Evolutionary conservation across 2,329 filamentous ascomycete genomes (phyloP), one percentile per base, ranked within the genome.

Genomic region (Arthrobotrys musiformis): DNA sequence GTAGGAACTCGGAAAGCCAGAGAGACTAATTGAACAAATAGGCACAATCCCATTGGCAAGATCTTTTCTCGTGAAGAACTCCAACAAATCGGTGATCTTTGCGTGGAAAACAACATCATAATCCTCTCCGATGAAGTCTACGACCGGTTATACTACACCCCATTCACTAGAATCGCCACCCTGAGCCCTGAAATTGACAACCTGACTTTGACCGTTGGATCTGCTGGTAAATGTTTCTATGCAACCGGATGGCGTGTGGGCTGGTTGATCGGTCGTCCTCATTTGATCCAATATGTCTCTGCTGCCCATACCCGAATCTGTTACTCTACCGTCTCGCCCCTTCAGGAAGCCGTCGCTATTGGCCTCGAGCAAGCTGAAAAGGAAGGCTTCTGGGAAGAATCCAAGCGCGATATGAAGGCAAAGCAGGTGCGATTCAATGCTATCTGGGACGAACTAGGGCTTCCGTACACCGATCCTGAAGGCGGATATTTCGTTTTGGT

Each of bases 141-240:
- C 83, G 95, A 99, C 84, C 90, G 93, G 26, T 89, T 99, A 0
- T 97, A 91, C 87, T 99, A 98, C 83, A 92, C 93, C 0, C 94
- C 94, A 0, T 99, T 98, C 83, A 98, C 94, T 0, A 89, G 95
- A 81, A 91, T 98, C 68, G 93, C 93, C 24, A 97, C 93, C 0
- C 86, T 99, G 17, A 97, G 93, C 0, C 93, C 94, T 0, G 93
- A 97, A 83, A 90, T 98, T 62, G 93, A 93, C 80, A 89, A 89
- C 73, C 87, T 97, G 80, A 98, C 95, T 3, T 85, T 99, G 58
- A 98, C 95, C 0, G 95, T 99, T 30, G 95, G 95, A 19, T 97
- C 93, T 0, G 95, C 93, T 0, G 95, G 95, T 81, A 99, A 99
- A 88, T 96, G 95, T 86, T 99, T 99, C 84, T 98, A 98, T 82